phyloP scores from a whole-genome alignment of 345 rosid genomes.

The Nephelium lappaceum region DNA sequence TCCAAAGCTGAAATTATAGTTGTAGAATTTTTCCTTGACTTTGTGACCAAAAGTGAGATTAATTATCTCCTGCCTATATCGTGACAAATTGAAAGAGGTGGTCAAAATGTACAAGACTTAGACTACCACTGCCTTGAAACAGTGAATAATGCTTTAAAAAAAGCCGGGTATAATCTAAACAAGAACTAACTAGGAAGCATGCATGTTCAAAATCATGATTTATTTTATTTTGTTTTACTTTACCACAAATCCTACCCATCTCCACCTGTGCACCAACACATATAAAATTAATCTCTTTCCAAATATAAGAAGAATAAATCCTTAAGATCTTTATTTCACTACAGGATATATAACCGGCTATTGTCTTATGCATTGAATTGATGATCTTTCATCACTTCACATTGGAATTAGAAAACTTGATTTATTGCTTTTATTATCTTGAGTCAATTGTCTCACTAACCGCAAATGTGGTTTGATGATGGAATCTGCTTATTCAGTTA shows the following conservation, averaged over 20 bases:
- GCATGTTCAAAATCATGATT: neutral
- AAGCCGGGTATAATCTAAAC: neutral
- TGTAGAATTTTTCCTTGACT: conserved; percentile 20
- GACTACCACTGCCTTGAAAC: neutral
- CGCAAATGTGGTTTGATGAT: no score
- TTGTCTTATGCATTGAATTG: neutral
- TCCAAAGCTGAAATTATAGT: conserved; percentile 38
- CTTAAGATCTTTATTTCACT: neutral
- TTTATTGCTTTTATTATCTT: no score
- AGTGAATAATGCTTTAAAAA: neutral
- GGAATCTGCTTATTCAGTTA: no score
- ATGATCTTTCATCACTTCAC: neutral
- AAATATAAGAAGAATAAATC: no score
- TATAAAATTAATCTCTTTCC: neutral
- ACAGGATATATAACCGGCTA: neutral
- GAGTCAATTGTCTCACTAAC: no score
- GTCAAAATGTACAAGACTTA: neutral
- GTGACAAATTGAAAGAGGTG: conserved; percentile 15
- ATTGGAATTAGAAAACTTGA: no score
- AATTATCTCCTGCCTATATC: neutral
- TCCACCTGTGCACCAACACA: neutral
- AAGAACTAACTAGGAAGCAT: neutral
- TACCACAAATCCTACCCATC: neutral
- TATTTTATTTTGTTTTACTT: no score
- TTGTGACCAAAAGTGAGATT: neutral